A percentile compares a stretch with the other conserved stretches of the same genome.
Conservation (phyloP, 2,329 filamentous ascomycete genomes). For the Sclerotinia spermophila region DNA sequence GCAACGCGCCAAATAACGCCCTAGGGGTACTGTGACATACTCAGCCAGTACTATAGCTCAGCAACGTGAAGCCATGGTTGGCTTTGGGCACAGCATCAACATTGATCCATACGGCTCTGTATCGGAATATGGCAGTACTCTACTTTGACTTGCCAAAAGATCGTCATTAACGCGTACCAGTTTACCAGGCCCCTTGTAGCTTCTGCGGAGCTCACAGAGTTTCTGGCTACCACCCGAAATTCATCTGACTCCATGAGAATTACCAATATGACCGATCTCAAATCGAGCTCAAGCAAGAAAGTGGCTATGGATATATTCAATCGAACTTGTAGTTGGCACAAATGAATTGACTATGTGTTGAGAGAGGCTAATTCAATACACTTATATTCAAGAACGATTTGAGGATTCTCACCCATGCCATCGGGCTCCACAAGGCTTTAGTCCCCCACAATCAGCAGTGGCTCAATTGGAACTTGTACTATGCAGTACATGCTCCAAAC, state of each 20-base stretch:
- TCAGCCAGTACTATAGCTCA: conserved; percentile 1
- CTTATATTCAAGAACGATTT: conserved; percentile 10
- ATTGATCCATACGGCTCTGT: conserved; percentile 1
- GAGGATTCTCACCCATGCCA: neutral
- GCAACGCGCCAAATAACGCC: conserved; percentile 2
- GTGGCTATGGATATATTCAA: neutral
- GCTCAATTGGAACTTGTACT: neutral
- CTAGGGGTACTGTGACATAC: conserved; percentile 20
- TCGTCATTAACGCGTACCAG: neutral
- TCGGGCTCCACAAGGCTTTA: neutral
- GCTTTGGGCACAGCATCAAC: conserved; percentile 3
- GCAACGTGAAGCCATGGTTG: neutral
- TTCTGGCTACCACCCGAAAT: neutral
- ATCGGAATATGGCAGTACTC: conserved; percentile 6
- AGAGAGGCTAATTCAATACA: neutral
- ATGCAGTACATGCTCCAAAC: neutral
- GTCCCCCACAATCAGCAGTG: neutral
- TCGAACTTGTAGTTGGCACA: neutral
- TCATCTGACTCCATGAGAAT: conserved; percentile 8
- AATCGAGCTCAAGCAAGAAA: neutral
- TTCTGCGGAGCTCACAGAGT: neutral
- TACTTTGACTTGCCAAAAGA: neutral
- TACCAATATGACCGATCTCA: neutral
- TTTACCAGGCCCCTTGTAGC: neutral
- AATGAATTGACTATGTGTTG: neutral